Conservation (phyloP, 495 filamentous ascomycete species). For the Amorphotheca resinae region DNA sequence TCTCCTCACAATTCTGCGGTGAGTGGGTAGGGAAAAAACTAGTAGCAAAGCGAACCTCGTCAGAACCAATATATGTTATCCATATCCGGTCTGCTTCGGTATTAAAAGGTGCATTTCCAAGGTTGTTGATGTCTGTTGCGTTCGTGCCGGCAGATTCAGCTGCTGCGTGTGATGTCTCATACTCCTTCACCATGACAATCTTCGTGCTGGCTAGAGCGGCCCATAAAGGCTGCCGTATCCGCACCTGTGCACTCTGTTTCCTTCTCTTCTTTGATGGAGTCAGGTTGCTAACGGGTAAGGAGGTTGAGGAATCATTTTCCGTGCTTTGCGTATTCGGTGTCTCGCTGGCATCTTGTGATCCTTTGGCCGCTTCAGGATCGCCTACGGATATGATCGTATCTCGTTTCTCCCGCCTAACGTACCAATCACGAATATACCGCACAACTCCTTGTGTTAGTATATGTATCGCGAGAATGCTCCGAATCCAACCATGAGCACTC, state of each 20-base stretch:
- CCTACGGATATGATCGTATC: slow-evolving; percentile 27
- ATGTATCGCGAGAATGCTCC: slow-evolving; percentile 65
- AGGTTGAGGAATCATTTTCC: slow-evolving; percentile 12
- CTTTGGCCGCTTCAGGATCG: slow-evolving; percentile 45
- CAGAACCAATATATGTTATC: slow-evolving; percentile 73
- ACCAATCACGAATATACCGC: slow-evolving; percentile 48
- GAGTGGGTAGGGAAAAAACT: slow-evolving; percentile 43
- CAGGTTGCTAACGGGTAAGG: slow-evolving; percentile 11
- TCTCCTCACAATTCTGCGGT: slow-evolving; percentile 13
- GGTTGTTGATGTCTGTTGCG: slow-evolving; percentile 64
- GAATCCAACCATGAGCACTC: slow-evolving; percentile 38
- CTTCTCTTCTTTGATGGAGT: slow-evolving; percentile 55
- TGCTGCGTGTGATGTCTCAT: slow-evolving; percentile 70
- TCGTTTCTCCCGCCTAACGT: slow-evolving; percentile 36
- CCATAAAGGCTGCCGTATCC: slow-evolving; percentile 87
- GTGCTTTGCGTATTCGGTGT: slow-evolving; percentile 2
- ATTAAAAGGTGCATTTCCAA: slow-evolving; percentile 65
- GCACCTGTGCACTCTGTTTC: slow-evolving; percentile 78
- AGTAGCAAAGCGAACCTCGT: slow-evolving; percentile 71
- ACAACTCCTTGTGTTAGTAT: slow-evolving; percentile 75
- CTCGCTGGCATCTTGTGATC: slow-evolving; percentile 19
- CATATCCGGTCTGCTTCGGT: slow-evolving; percentile 66
- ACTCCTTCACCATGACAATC: slow-evolving; percentile 86
- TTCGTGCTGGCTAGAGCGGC: slow-evolving; percentile 88
- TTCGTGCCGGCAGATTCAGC: slow-evolving; percentile 60